Base-by-base conservation (phyloP, 108 stramenopile species). In the Aureococcus anophagefferens region DNA sequence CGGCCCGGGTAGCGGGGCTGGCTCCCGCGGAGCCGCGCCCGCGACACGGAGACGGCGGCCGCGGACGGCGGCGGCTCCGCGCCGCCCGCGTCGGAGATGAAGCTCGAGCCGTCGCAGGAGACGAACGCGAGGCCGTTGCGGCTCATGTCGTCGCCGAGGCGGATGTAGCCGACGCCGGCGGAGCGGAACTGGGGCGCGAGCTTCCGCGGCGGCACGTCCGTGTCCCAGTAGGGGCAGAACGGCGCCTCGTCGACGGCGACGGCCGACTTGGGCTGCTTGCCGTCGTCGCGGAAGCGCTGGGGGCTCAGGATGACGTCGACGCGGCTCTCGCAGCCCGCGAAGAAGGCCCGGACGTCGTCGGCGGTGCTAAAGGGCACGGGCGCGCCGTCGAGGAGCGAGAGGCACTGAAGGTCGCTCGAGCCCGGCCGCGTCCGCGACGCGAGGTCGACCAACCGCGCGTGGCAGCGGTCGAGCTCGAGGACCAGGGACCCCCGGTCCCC, bases 111-210 rank as follows among this genome's bases (percentile, higher is more conserved):
- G 66, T 86, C 77, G 65, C 72, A 75, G 30, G 83, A 84, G 65
- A 86, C 67, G 63, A 86, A 86, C 30, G 79, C 83, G 63, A 80
- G 67, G 13, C 86, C 86, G 71, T 86, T 84, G 51, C 72, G 73
- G 30, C 81, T 74, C 86, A 86, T 86, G 68, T 86, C 86, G 71
- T 86, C 86, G 4, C 86, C 86, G 62, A 86, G 75, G 28, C 86
- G 66, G 64, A 86, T 80, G 70, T 86, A 86, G 29, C 86, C 86
- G 46, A 84, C 79, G 5, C 85, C 85, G 67, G 83, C 83, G 25
- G 77, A 79, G 74, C 82, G 74, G 68, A 86, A 86, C 76, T 86
- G 85, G 17, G 85, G 83, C 33, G 85, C 85, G 40, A 86, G 71
- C 64, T 76, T 86, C 67, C 81, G 63, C 31, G 77, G 75, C 40